Percentiles rank a stretch among this genome's conserved stretches.
Conservation (phyloP, 2,329 filamentous ascomycete species). For the Penicillium expansum region DNA sequence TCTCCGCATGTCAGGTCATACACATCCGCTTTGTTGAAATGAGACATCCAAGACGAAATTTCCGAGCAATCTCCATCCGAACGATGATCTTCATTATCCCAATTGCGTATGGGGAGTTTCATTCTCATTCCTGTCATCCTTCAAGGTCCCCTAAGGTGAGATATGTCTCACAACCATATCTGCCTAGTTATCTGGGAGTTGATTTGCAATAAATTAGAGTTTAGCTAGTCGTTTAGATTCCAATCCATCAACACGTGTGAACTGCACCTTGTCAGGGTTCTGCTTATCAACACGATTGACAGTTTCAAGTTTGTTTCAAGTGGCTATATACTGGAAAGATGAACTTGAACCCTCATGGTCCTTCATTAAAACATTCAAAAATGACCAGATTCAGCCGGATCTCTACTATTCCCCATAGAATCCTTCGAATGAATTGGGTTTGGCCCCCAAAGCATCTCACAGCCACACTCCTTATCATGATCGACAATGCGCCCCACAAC, state of each 20-base stretch:
- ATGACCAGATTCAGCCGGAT: too few relatives aligned
- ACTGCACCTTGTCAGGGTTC: not conserved
- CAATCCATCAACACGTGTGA: not conserved
- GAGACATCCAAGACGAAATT: not conserved
- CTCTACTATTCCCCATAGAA: not conserved
- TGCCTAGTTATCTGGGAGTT: not conserved
- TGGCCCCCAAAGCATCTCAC: not conserved
- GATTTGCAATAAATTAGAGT: not conserved
- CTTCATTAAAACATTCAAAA: too few relatives aligned
- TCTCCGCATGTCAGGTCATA: not conserved
- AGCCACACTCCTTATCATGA: not conserved
- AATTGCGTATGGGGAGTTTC: too few relatives aligned
- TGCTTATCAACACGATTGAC: not conserved
- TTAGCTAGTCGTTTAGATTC: not conserved
- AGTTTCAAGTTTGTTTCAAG: not conserved
- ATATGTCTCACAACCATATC: not conserved
- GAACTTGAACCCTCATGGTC: not conserved
- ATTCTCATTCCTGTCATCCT: not conserved
- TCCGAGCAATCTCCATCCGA: not conserved
- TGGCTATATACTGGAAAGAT: not conserved
- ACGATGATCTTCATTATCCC: not conserved
- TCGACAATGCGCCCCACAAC: not conserved
- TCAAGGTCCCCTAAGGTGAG: not conserved
- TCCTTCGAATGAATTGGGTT: not conserved
- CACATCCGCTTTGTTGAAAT: not conserved